Base-by-base conservation (phyloP, 179 eudicot species). In the Pouteria campechiana region DNA sequence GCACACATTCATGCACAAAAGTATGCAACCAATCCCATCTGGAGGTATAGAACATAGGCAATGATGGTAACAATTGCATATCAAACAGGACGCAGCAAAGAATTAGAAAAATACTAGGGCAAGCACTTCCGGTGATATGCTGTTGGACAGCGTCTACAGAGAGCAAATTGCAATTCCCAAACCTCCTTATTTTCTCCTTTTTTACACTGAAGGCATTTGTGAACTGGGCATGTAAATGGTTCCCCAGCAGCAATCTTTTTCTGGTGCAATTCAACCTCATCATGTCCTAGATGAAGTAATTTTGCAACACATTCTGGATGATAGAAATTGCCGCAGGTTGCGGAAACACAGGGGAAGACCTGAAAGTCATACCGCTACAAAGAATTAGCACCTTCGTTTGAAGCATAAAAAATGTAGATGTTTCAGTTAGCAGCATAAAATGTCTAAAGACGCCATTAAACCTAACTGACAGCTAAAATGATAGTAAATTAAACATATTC, bases 61-160 rank as follows among this genome's bases (percentile, higher is more conserved):
- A 18, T 40, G 24, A 49, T 16, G 4, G 25, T 25, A 17, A 32
- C 12, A 25, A 9, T 30, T 1, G 8, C 2, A 17, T 25, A 37
- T 17, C 38, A 29, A 9, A 15, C 13, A 18, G 31, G 21, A 30
- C 25, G 34, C n/a, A n/a, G n/a, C 28, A 17, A 28, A 29, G 13
- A 45, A 4, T 45, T 30, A 6, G 2, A 24, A 41, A 0, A 34
- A 17, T 65, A 86, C 96, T 77, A 62, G 15, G 96, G 96, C 57
- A 86, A 58, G 48, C 96, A 86, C 65, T 76, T 79, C 46, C 69
- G 64, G 53, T 86, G 96, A 58, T 79, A 86, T 15, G 89, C 67
- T 51, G 40, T 80, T 37, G 96, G 96, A 57, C 96, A 86, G n/a
- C 93, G 96, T 50, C 89, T 75, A 42, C 96, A 86, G 14, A 79